These are phyloP conservation scores for Phaseolus coccineus DNA, from an alignment of 331 rosid species.

Conservation along the genomic window DNA sequence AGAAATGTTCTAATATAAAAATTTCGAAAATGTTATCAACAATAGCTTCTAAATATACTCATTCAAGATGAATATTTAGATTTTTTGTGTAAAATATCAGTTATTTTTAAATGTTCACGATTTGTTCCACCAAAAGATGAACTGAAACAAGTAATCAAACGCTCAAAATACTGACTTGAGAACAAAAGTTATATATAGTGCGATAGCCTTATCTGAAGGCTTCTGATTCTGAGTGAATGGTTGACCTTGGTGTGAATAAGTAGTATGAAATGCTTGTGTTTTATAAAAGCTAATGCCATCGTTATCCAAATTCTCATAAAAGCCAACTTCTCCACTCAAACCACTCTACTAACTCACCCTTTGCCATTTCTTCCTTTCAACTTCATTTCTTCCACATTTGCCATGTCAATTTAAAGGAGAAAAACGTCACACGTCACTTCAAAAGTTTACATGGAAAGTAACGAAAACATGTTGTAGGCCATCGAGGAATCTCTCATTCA, in stretches of 20 bases:
- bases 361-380: background rate
- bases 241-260: background rate
- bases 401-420: background rate
- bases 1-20: too few species aligned
- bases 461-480: slow-evolving; percentile 4
- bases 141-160: background rate
- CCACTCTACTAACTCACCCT: background rate
- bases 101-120: background rate
- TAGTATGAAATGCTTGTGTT: background rate
- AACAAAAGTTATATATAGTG: background rate
- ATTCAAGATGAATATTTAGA: background rate
- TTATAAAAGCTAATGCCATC: background rate
- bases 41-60: too few species aligned
- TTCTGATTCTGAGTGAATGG: background rate
- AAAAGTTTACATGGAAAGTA: background rate
- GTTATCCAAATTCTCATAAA: background rate
- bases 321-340: background rate
- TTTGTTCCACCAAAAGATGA: background rate
- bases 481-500: background rate
- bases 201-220: background rate
- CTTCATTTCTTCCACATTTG: background rate
- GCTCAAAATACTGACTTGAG: background rate
- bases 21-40: too few species aligned
- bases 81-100: too few species aligned
- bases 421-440: slow-evolving; percentile 9